A percentile compares a stretch with the other conserved stretches of the same genome.
These are phyloP conservation scores for Nakazawaea anatomiae DNA, from an alignment of 805 yeast species.

Conservation along the genomic window DNA sequence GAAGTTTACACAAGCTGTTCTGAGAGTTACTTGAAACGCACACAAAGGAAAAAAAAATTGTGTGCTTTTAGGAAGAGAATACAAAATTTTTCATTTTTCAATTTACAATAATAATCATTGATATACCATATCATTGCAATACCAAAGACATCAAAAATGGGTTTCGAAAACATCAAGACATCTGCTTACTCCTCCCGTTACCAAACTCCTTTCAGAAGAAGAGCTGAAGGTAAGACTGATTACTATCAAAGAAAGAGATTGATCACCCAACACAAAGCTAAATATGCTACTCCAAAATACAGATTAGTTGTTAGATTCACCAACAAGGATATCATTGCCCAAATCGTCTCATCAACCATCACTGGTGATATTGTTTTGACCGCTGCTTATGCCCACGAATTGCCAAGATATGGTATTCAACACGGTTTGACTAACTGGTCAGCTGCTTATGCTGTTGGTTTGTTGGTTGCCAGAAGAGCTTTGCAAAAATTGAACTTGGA, in stretches of 20 bases:
- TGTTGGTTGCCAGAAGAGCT: constrained; percentile 98
- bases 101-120: not conserved
- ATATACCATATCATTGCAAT: not conserved
- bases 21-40: too few species aligned
- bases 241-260: constrained; percentile 99
- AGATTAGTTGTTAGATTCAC: constrained; percentile 99
- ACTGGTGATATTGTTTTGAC: constrained; percentile 94
- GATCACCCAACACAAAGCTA: constrained; percentile 99
- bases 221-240: constrained; percentile 99
- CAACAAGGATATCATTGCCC: constrained; percentile 98
- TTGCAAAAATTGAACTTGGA: constrained; percentile 96
- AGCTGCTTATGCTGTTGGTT: constrained; percentile 99
- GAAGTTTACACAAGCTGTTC: too few species aligned
- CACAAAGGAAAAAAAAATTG: too few species aligned
- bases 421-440: constrained; percentile 99
- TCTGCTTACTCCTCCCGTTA: constrained; percentile 98
- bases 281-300: constrained; percentile 99
- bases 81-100: constrained; percentile 2
- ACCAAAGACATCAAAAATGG: constrained; percentile 45
- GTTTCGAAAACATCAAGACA: constrained; percentile 68
- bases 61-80: too few species aligned
- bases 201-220: constrained; percentile 99
- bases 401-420: constrained; percentile 94
- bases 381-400: constrained; percentile 98
- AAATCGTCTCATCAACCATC: constrained; percentile 93